Evolutionary conservation across 139 green algal species (phyloP), one percentile per base, ranked within the genome.

Genomic region (Picochlorum sp.): DNA sequence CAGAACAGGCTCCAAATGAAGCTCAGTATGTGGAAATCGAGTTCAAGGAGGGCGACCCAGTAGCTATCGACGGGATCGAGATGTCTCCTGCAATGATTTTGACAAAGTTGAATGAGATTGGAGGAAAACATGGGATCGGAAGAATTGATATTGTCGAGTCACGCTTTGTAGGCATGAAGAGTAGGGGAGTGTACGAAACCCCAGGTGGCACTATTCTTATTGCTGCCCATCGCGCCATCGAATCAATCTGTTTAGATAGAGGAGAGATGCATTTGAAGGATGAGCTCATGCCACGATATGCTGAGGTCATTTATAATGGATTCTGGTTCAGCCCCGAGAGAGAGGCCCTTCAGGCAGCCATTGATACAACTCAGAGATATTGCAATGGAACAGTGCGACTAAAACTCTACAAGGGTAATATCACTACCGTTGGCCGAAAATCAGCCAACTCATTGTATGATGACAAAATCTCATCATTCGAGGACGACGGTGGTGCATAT

Each of bases 121-220:
- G 75, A 9, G 85, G 85, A 12, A 35, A 61, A 7, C 68, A 75
- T 33, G 67, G 85, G 63, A 85, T 94, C 40, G 85, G 85, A 2
- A 75, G 93, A 28, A 69, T 91, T 14, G 93, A 99, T 78, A 94
- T 99, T 40, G 93, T 99, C 24, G 93, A 99, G 86, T 86, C 68
- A 13, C 81, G 93, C n/a, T 97, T 96, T 63, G 90, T 97, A 49
- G 90, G 90, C 58, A 95, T 96, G 89, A 90, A 94, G 77, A 82
- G 68, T 14, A 72, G 88, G 26, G 90, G 91, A 36, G 93, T 98
- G 74, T 99, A 98, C 66, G 93, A 99, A 79, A 99, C 93, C 0
- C 93, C 93, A 14, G 93, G 93, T 26, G 93, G 93, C 57, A 97
- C 93, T 50, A 76, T 99, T 35, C 73, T 98, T 50, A 65, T 96